Conservation (phyloP, 306 rosid species). For the Boehmeria nivea region DNA sequence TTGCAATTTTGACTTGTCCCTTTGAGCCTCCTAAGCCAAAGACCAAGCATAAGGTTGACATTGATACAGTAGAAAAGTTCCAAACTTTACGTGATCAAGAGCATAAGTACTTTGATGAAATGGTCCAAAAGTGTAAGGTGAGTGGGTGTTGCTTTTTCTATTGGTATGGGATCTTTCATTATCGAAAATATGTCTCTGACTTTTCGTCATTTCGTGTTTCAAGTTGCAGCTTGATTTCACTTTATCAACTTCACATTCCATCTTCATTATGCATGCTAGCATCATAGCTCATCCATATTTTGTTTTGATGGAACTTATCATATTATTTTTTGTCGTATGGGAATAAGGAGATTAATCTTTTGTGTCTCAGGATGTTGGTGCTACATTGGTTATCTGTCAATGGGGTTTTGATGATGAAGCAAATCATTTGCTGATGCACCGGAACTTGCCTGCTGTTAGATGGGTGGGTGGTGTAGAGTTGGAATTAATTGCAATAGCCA, state of each 20-base stretch:
- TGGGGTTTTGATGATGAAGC: slow-evolving; percentile 99
- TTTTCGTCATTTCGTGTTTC: background rate
- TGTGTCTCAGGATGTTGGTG: slow-evolving; percentile 75
- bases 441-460: slow-evolving; percentile 96
- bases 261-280: too few relatives aligned
- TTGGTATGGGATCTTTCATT: background rate
- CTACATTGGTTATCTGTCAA: slow-evolving; percentile 93
- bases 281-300: background rate
- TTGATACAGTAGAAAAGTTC: slow-evolving; percentile 93
- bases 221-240: background rate
- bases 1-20: slow-evolving; percentile 95
- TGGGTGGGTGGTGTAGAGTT: slow-evolving; percentile 99
- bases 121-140: slow-evolving; percentile 97
- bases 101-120: slow-evolving; percentile 84
- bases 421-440: slow-evolving; percentile 91
- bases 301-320: background rate
- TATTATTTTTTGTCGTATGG: slow-evolving; percentile 8
- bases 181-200: too few relatives aligned
- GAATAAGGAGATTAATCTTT: slow-evolving; percentile 6
- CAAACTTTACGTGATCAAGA: slow-evolving; percentile 82
- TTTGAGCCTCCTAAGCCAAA: slow-evolving; percentile 99
- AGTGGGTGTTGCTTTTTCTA: background rate
- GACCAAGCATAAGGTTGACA: slow-evolving; percentile 99
- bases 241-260: background rate
- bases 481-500: slow-evolving; percentile 96